Base-by-base conservation (phyloP, 1,284 basidiomycete species). In the Cutaneotrichosporon spelunceum region DNA sequence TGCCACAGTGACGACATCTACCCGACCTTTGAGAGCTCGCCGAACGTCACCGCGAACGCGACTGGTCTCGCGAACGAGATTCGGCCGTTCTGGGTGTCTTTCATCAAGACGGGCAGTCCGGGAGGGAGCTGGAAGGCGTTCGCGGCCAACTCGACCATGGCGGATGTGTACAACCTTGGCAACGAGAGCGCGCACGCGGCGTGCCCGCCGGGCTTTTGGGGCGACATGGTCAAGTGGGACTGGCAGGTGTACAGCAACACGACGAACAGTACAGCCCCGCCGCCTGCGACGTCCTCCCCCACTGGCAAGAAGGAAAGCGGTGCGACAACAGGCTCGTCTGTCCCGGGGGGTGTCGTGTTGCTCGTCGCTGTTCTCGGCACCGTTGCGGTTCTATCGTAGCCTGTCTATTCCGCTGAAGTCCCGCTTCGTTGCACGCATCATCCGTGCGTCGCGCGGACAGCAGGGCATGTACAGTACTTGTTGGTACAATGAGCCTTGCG, bases 1-100 rank as follows among this genome's bases (percentile, higher is more conserved):
- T 78, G 77, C 61, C 77, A 78, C 57, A 71, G 73, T 57, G 73
- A 77, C 60, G 77, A 77, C 59, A 68, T 77, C n/a, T 72, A 67
- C 56, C 72, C 73, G 3, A 73, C 73, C 0, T 77, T 78, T 53
- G 64, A 64, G 14, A 64, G 53, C 7, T 57, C 66, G 4, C 62
- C 69, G 3, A 56, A 56, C 23, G 34, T 53, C 3, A 33, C 42
- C 3, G 45, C 57, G 26, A 50, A 53, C 23, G 44, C 61, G 13
- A 42, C 42, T 19, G 4, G n/a, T 21, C 30, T 49, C 42, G 21
- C 30, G 23, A 5, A 29, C 29, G 52, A 70, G 68, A 57, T 75
- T 21, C 36, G 66, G 26, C 49, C 57, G 14, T 53, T 61, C 56
- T 77, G 76, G 76, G 56, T 61, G 8, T 44, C 66, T 2, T 78